phyloP scores from a whole-genome alignment of 352 stramenopile species.

The Globisporangium nodosum region DNA sequence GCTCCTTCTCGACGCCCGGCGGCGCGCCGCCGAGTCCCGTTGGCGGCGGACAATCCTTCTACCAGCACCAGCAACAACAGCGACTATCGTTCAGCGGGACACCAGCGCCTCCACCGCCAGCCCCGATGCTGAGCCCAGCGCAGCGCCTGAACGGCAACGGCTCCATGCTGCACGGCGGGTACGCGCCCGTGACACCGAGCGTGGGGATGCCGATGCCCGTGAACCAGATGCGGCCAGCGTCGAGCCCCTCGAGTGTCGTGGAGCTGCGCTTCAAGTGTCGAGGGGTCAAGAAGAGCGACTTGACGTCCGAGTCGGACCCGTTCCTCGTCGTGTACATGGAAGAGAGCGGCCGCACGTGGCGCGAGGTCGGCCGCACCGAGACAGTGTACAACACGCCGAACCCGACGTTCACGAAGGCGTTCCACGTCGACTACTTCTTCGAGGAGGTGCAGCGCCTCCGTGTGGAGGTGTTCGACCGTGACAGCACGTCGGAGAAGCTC shows the following conservation, averaged over 20 bases:
- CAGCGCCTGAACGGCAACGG: background rate
- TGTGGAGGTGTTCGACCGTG: conserved; percentile 78
- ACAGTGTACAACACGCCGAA: conserved; percentile 63
- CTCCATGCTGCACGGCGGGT: conserved; percentile 34
- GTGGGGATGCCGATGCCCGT: conserved; percentile 11
- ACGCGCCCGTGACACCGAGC: conserved; percentile 28
- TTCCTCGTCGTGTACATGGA: conserved; percentile 75
- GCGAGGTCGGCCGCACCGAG: conserved; percentile 72
- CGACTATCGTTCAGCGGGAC: background rate
- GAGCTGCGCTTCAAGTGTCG: conserved; percentile 68
- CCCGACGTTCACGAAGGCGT: conserved; percentile 62
- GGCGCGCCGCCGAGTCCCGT: conserved; percentile 3
- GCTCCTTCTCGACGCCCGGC: conserved; percentile 9
- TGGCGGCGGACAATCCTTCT: conserved; percentile 6
- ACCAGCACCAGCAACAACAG: conserved; percentile 4
- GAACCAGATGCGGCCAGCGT: background rate
- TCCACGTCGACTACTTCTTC: conserved; percentile 76
- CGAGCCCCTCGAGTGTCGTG: conserved; percentile 44
- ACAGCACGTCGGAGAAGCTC: conserved; percentile 56
- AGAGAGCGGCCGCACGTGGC: conserved; percentile 41
- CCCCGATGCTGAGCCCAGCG: background rate
- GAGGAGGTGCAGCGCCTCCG: conserved; percentile 76
- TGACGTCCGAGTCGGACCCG: conserved; percentile 66
- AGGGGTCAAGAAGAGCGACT: conserved; percentile 62
- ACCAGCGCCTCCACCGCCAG: background rate